phyloP scores from a whole-genome alignment of 2,329 filamentous ascomycete genomes.

The Ambrosiella beaveri region DNA sequence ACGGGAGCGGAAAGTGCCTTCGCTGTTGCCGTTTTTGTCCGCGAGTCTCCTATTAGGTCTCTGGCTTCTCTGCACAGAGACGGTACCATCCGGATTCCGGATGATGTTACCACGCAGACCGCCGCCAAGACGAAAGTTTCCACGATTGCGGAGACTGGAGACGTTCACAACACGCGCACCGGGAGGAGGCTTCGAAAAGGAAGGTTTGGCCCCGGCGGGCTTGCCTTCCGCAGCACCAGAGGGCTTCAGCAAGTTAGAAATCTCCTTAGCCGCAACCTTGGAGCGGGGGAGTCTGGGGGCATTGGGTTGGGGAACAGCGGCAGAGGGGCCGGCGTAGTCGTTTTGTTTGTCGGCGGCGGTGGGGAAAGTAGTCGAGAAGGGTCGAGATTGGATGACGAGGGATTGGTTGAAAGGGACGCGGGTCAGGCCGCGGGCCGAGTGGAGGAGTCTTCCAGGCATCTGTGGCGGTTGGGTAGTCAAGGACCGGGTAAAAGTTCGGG shows the following conservation, averaged over 20 bases:
- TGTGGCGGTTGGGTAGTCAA: neutral
- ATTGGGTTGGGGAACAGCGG: conserved; percentile 4
- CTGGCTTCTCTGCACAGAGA: conserved; percentile 7
- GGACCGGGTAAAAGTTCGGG: neutral
- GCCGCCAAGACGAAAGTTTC: conserved; percentile 15
- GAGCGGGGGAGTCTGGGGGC: conserved; percentile 17
- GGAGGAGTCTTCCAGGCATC: conserved; percentile 13
- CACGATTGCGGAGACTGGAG: conserved; percentile 20
- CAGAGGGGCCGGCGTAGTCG: conserved; percentile 10
- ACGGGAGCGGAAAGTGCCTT: conserved; percentile 11
- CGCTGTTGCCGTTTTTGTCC: conserved; percentile 11
- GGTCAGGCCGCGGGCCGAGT: conserved; percentile 12
- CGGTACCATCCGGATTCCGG: conserved; percentile 10
- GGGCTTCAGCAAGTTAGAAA: conserved; percentile 19
- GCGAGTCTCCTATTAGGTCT: neutral
- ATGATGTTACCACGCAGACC: conserved; percentile 10
- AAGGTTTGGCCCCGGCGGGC: neutral
- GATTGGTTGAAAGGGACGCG: conserved; percentile 2
- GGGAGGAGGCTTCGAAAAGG: neutral
- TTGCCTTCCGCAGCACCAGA: conserved; percentile 7
- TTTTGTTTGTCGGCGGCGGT: conserved; percentile 18
- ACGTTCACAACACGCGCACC: conserved; percentile 23
- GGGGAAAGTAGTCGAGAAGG: conserved; percentile 23
- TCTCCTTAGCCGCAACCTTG: conserved; percentile 21
- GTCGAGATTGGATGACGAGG: conserved; percentile 3